These are phyloP conservation scores for Catunica adiposa DNA, from an alignment of 2,329 filamentous ascomycete species.

Conservation along the genomic window DNA sequence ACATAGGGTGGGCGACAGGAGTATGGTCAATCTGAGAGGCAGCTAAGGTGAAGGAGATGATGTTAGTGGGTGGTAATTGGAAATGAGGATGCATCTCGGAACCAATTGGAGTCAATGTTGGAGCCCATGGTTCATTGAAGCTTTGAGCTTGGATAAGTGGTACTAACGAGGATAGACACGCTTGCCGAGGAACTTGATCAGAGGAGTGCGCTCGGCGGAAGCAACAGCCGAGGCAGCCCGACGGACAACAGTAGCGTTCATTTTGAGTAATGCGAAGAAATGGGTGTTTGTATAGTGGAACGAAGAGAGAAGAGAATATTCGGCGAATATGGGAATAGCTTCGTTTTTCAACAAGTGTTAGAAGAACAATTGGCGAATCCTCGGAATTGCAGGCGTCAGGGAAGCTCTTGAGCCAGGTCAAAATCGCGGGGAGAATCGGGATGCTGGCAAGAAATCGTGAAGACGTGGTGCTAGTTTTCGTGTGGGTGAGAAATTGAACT, in stretches of 20 bases:
- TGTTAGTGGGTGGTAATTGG: constrained; percentile 16
- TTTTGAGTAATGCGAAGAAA: constrained; percentile 18
- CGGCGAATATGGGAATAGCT: background rate
- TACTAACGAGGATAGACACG: constrained; percentile 41
- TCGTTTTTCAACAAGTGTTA: background rate
- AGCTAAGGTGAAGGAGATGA: constrained; percentile 31
- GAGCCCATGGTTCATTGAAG: background rate
- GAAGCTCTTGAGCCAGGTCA: background rate
- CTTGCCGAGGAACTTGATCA: constrained; percentile 47
- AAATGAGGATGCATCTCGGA: too few relatives aligned
- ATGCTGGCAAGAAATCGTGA: background rate
- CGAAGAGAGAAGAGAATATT: background rate
- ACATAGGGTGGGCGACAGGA: constrained; percentile 56
- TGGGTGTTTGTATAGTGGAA: background rate
- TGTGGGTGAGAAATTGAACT: background rate
- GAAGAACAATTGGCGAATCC: background rate
- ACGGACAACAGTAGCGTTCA: constrained; percentile 40
- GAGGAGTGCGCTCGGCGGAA: constrained; percentile 41
- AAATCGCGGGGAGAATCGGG: constrained; percentile 2
- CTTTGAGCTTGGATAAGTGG: background rate
- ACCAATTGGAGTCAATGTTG: too few relatives aligned
- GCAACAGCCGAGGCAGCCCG: constrained; percentile 38
- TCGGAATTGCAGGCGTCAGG: background rate
- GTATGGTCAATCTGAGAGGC: constrained; percentile 47
- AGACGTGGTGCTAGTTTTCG: background rate